phyloP scores from a whole-genome alignment of 2,329 filamentous ascomycete species.

The Penicillium olsonii region DNA sequence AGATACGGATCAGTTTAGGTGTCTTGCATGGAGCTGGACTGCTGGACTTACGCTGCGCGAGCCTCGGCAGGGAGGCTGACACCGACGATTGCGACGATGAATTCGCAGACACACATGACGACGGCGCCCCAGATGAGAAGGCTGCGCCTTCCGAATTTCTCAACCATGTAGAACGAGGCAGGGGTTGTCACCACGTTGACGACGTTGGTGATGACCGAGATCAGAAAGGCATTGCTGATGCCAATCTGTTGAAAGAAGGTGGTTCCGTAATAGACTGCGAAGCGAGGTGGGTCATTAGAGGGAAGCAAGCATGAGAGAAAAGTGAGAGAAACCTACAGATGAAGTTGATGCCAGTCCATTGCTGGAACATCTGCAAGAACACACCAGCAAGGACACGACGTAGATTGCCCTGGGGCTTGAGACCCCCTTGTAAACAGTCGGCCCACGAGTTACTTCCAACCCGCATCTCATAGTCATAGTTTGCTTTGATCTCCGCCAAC shows the following conservation, averaged over 20 bases:
- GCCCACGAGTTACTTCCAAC: slow-evolving; percentile 59
- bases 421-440: slow-evolving; percentile 67
- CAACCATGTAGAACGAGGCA: slow-evolving; percentile 84
- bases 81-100: slow-evolving; percentile 73
- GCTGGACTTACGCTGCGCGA: background rate
- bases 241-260: slow-evolving; percentile 79
- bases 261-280: slow-evolving; percentile 71
- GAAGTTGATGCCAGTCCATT: slow-evolving; percentile 86
- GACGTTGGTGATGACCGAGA: slow-evolving; percentile 79
- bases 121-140: slow-evolving; percentile 76
- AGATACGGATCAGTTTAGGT: background rate
- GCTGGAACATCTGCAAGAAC: slow-evolving; percentile 77
- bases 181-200: slow-evolving; percentile 87
- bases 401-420: slow-evolving; percentile 54
- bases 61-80: background rate
- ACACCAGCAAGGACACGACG: slow-evolving; percentile 70
- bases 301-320: background rate
- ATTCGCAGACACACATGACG: slow-evolving; percentile 84
- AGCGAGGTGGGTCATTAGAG: background rate
- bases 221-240: slow-evolving; percentile 76
- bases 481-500: slow-evolving; percentile 82
- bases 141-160: slow-evolving; percentile 75
- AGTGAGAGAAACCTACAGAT: slow-evolving; percentile 55
- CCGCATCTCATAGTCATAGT: slow-evolving; percentile 78
- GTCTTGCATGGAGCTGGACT: background rate